Evolutionary conservation across 148 eudicot genomes (phyloP).

Genomic region (Dysphania ambrosioides): DNA sequence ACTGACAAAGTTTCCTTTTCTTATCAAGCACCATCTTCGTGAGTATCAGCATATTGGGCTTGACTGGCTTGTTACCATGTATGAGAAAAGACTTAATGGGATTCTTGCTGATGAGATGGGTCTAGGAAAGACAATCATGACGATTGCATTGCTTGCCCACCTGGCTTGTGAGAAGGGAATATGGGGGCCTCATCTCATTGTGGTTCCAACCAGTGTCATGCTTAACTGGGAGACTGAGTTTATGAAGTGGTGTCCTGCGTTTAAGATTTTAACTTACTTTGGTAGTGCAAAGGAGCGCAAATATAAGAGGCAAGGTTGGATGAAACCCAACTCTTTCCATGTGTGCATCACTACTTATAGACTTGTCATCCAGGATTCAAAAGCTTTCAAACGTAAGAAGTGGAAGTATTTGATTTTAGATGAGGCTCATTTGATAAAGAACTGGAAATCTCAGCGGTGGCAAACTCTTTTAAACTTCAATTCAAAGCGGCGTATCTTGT

Average conservation of each 20-base stretch:
- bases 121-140: slow-evolving; percentile 97
- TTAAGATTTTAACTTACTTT: slow-evolving; percentile 94
- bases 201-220: slow-evolving; percentile 99
- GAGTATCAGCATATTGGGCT: slow-evolving; percentile 99
- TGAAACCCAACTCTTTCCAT: slow-evolving; percentile 91
- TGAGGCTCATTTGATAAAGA: slow-evolving; percentile 98
- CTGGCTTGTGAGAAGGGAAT: slow-evolving; percentile 97
- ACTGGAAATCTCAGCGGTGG: slow-evolving; percentile 99
- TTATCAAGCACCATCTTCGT: slow-evolving; percentile 89
- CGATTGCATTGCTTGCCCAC: slow-evolving; percentile 96
- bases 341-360: slow-evolving; percentile 96
- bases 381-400: slow-evolving; percentile 94
- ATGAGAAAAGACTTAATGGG: slow-evolving; percentile 97
- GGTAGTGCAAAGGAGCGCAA: slow-evolving; percentile 98
- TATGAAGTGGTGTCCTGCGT: slow-evolving; percentile 99
- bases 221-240: slow-evolving; percentile 99
- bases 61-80: slow-evolving; percentile 99
- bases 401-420: slow-evolving; percentile 99
- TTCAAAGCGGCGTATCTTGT: slow-evolving; percentile 90
- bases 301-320: slow-evolving; percentile 96
- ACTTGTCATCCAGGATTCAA: slow-evolving; percentile 97
- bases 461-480: slow-evolving; percentile 95
- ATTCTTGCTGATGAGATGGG: slow-evolving; percentile 99
- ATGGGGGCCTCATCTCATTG: slow-evolving; percentile 99
- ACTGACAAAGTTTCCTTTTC: slow-evolving; percentile 89